Base-by-base conservation (phyloP, 345 rosid genomes). In the Lumnitzera littorea region DNA sequence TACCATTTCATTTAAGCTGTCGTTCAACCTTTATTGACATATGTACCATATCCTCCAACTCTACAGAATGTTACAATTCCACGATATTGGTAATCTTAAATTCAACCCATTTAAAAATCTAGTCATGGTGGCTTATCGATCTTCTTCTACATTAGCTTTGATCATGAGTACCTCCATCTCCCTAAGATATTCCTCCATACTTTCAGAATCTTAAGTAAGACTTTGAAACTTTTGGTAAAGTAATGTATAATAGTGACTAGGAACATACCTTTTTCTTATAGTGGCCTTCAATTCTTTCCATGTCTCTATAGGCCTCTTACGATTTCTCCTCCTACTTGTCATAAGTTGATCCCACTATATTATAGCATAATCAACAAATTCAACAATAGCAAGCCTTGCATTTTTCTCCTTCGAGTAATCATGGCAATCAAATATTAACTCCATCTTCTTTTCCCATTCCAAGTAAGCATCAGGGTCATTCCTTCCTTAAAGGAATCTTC, bases 401-500 rank as follows among this genome's bases (percentile, higher is more conserved):
- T 20, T 62, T 43, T 61, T 68, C 1, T 4, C 13, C 17, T 68
- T 2, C 2, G 0, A 68, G 9, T 61, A 67, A 13, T n/a, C 20
- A 12, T 62, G 57, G 12, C 29, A 61, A 24, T 55, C 50, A 53
- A 67, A 54, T 2, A 60, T 13, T 13, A 60, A n/a, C 24, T 67
- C 66, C 17, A 43, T 23, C 9, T 16, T 0, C 48, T 3, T 60
- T 55, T 25, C 20, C 20, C 50, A 60, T 16, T 53, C 55, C 0
- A 67, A 15, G 24, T 60, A 67, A 4, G 36, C 50, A 11, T 67
- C 2, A 1, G 13, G 60, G 11, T 67, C 55, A 23, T 16, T 53
- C 50, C 48, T 67, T 0, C 41, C 65, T 53, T 54, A 5, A 27
- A 27, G 4, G 1, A 27, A 27, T 27, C 3, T 27, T 27, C 31